Evolutionary conservation across 2,329 filamentous ascomycete genomes (phyloP), one percentile per base, ranked within the genome.

Genomic region (Nothophoma quercina): DNA sequence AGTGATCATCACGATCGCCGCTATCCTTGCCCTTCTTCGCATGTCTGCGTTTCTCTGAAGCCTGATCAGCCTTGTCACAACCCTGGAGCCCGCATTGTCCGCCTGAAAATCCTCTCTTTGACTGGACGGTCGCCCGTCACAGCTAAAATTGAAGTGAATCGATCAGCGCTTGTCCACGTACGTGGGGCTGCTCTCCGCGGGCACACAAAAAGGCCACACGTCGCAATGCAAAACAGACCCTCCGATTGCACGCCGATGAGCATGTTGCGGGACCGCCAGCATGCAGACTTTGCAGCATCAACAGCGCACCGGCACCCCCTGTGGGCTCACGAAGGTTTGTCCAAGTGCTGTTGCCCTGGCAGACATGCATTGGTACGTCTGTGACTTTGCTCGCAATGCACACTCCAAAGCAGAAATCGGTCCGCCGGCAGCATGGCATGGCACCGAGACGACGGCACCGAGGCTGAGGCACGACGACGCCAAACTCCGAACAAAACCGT

Each of bases 61-160:
- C 62, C 60, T 66, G 68, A 70, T 68, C 68, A 65, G 67, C 67
- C 69, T 64, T 71, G 69, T 62, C 63, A 66, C 60, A 42, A 58
- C 47, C 41, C 53, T 48, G 43, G 22, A 36, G 44, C 38, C 44
- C 38, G 38, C 28, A 30, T 33, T 45, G 42, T 32, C 25, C 42
- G 43, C 22, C 28, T 44, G 38, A 30, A 53, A 41, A 50, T 49
- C 59, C 26, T 42, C 46, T 23, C 51, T 56, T 35, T 68, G 67
- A 69, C 46, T 72, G 69, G 68, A 28, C 47, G 15, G 21, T 25
- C 5, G 28, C 42, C 35, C 41, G 52, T 41, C 51, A 47, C 42
- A 41, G 33, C 49, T 48, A 40, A 53, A 23, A 60, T 56, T 55
- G 33, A 43, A 42, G 36, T 59, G 53, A 48, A 55, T 63, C 36